phyloP scores from a whole-genome alignment of 164 flowering plant species.

The grape (Vitis vinifera) region DNA sequence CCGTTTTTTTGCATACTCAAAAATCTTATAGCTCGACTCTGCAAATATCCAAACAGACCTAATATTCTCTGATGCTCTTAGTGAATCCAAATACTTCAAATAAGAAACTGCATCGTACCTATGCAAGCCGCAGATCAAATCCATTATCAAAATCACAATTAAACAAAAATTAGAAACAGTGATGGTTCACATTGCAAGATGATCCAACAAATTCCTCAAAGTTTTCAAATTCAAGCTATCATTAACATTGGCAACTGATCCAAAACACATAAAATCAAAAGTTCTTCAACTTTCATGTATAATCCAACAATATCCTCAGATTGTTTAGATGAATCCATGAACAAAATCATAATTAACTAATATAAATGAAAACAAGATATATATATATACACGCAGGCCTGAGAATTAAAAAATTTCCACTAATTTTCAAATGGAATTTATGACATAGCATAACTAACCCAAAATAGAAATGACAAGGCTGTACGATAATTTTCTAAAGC shows the following conservation, averaged over 20 bases:
- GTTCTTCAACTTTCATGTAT: no score
- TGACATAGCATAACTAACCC: no score
- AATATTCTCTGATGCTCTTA: conserved; percentile 94
- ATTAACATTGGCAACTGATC: neutral
- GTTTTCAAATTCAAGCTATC: neutral
- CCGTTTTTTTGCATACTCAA: conserved; percentile 92
- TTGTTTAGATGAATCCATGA: no score
- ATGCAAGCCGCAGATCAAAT: conserved; percentile 11
- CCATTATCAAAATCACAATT: neutral
- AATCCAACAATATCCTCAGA: no score
- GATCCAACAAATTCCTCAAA: neutral
- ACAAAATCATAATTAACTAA: no score
- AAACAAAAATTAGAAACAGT: neutral
- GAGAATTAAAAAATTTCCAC: no score
- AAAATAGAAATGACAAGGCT: no score
- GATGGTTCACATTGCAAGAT: neutral
- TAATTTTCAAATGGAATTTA: no score
- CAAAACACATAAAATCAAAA: no score
- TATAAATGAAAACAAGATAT: no score
- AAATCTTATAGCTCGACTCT: conserved; percentile 92
- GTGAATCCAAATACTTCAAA: conserved; percentile 92
- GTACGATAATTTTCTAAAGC: no score
- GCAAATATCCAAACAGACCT: conserved; percentile 98
- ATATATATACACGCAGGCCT: no score
- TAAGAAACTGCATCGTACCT: conserved; percentile 96